Evolutionary conservation across 306 rosid species (phyloP).

Genomic region (Castanopsis chinensis): DNA sequence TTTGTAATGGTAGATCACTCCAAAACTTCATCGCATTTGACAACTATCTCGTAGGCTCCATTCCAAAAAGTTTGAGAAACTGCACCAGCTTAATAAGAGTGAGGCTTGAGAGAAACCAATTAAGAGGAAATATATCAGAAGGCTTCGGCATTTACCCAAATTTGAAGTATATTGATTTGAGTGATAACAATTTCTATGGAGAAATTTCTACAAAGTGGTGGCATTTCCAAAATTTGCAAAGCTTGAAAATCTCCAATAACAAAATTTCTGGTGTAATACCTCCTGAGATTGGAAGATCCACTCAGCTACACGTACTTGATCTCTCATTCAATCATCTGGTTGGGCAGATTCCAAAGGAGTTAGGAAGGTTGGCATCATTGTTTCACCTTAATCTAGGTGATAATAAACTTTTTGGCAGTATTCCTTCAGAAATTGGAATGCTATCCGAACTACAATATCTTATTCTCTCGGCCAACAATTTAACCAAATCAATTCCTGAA

Average conservation of each 20-base stretch:
- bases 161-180: slow-evolving; percentile 16
- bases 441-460: too few species aligned
- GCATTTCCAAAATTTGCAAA: too few species aligned
- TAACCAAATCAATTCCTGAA: too few species aligned
- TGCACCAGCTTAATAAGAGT: slow-evolving; percentile 15
- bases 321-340: slow-evolving; percentile 33
- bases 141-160: slow-evolving; percentile 40
- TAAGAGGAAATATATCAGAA: slow-evolving; percentile 34
- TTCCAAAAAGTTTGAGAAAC: too few species aligned
- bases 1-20: neutral
- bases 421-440: too few species aligned
- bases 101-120: slow-evolving; percentile 26
- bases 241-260: too few species aligned
- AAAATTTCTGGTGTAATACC: too few species aligned
- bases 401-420: too few species aligned
- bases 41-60: neutral
- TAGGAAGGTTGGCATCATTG: neutral
- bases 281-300: too few species aligned
- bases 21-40: neutral
- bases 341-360: slow-evolving; percentile 37
- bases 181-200: neutral
- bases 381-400: too few species aligned
- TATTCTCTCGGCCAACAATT: too few species aligned
- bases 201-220: too few species aligned
- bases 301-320: slow-evolving; percentile 6